Evolutionary conservation across 2,329 filamentous ascomycete species (phyloP).

Genomic region (Fusarium sublunatum): DNA sequence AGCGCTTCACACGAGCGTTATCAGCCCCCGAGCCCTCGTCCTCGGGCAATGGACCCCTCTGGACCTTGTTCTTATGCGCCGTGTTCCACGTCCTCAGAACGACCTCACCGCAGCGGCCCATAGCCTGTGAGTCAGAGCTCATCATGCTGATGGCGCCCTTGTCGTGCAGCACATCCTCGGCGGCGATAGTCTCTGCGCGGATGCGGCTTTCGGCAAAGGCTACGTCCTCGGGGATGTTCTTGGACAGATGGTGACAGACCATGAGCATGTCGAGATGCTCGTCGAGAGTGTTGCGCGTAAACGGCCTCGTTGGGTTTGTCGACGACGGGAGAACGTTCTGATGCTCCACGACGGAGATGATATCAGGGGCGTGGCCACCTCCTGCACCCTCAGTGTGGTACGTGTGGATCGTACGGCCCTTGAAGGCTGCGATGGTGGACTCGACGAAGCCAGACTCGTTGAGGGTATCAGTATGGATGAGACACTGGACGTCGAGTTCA

Average conservation of each 20-base stretch:
- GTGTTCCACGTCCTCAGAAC: slow-evolving; percentile 96
- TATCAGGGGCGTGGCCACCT: slow-evolving; percentile 94
- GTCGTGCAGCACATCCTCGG: slow-evolving; percentile 95
- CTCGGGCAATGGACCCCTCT: slow-evolving; percentile 80
- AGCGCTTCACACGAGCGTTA: slow-evolving; percentile 92
- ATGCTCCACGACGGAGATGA: slow-evolving; percentile 92
- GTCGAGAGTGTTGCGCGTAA: slow-evolving; percentile 90
- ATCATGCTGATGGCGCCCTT: slow-evolving; percentile 98
- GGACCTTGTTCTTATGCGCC: slow-evolving; percentile 94
- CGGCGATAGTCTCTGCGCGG: slow-evolving; percentile 94
- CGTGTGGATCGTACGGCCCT: slow-evolving; percentile 89
- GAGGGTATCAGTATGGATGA: slow-evolving; percentile 95
- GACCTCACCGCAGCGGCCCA: slow-evolving; percentile 96
- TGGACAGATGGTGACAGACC: slow-evolving; percentile 95
- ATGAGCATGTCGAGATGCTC: slow-evolving; percentile 99
- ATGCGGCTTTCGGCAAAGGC: slow-evolving; percentile 96
- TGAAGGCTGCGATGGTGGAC: slow-evolving; percentile 86
- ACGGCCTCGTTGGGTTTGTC: slow-evolving; percentile 93
- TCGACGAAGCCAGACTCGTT: slow-evolving; percentile 99
- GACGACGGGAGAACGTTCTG: slow-evolving; percentile 88
- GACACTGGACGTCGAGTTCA: slow-evolving; percentile 89
- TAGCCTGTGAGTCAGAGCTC: slow-evolving; percentile 93
- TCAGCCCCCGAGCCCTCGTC: slow-evolving; percentile 84
- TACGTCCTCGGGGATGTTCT: slow-evolving; percentile 94
- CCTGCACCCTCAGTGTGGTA: slow-evolving; percentile 98